Base-by-base conservation (phyloP, 371 early-diverging fungal genomes). In the Rhizopus microsporus region DNA sequence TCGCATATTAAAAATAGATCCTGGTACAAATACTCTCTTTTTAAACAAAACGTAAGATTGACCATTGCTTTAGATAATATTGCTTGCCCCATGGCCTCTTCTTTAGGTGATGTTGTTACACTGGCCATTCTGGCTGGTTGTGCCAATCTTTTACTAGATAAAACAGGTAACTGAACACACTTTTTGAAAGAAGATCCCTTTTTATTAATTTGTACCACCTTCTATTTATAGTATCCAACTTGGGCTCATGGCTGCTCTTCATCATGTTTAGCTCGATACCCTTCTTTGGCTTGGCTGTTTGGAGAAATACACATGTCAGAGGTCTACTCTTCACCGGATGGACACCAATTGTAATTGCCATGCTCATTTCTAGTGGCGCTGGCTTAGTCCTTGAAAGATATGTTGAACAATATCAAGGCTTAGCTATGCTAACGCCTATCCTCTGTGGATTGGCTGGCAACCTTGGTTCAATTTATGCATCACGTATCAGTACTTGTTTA, bases 331-430 rank as follows among this genome's bases (percentile, higher is more conserved):
- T 75, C 49, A 80, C 82, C n/a, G 95, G 94, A 6, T 94, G 93
- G 92, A 74, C 84, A 1, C 90, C 94, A 1, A 78, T 94, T 33
- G 68, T 93, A 7, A 65, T 83, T 12, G 92, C 95, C 10, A 89
- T 93, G 82, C 64, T 85, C 4, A 92, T 93, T 39, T 87, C 94
- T 6, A 79, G 80, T 57, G 79, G 92, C n/a, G 89, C 91, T 12
- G 95, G 95, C n/a, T 63, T 93, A 32, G 83, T 93, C 0, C 67
- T 95, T 34, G 93, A 93, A 56, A 73, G 82, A n/a, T 91, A 82
- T 65, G 88, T 93, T 4, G 84, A 85, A 38, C 67, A 74, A 12
- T 93, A 74, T 54, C 81, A 84, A 30, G 92, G 90, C 5, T 72
- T 95, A 56, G 94, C 93, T 8, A 71, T 89, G 72, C 64, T 90